Base-by-base conservation (phyloP, 306 rosid species). In the Cicer yamashitae region DNA sequence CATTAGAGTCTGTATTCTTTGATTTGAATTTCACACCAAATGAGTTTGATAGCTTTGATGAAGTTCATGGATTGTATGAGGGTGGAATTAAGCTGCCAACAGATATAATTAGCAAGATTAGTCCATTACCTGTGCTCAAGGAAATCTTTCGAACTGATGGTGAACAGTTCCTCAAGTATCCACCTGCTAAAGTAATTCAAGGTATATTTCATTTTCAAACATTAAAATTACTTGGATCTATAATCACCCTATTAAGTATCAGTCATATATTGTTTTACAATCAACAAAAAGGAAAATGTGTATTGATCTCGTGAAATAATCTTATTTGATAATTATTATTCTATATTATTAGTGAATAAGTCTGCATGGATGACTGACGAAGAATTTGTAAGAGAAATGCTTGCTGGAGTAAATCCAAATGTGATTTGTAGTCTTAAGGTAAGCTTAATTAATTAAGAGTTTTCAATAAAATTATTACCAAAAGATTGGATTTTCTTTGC, bases 311-410 rank as follows among this genome's bases (percentile, higher is more conserved):
- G n/a, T 17, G 18, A 64, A 40, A 17, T 34, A 46, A 0, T 57
- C 38, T 2, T 45, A 58, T 15, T 59, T 67, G 25, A 56, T 41
- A 10, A 41, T 44, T 17, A 10, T 0, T 50, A 41, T 43, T 79
- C 40, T 34, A 22, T 41, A 44, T 82, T 70, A 17, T 2, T 76
- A 89, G 93, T 76, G 59, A 71, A 73, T 51, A 83, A 10, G 64
- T 73, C 82, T 58, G 93, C 85, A 25, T 89, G 93, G 93, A 89
- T 87, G 85, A 83, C 89, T 10, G 91, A 89, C 59, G 91, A 89
- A 78, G 93, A 89, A 79, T 89, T 89, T 79, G 88, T 86, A 2
- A 87, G 93, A 83, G 93, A 89, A 71, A 89, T 85, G 91, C 73
- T 87, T 65, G 88, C 88, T 25, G 93, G 93, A 84, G 86, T 89